Conservation (phyloP, 768 basidiomycete species). For the Stropharia rugosoannulata region DNA sequence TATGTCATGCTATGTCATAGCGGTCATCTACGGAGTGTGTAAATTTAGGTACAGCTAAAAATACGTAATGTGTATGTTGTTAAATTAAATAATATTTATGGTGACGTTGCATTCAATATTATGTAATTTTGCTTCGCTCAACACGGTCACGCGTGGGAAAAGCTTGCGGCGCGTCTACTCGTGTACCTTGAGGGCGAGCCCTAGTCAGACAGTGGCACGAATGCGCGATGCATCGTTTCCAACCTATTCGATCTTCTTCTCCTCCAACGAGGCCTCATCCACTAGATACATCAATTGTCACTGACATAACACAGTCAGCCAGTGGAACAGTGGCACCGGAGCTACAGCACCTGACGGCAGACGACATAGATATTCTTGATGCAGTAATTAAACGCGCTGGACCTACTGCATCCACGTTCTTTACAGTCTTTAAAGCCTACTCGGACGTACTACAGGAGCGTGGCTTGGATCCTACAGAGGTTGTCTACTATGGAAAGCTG, state of each 20-base stretch:
- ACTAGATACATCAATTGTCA: conserved; percentile 12
- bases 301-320: conserved; percentile 31
- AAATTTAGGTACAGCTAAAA: background rate
- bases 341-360: conserved; percentile 45
- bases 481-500: conserved; percentile 78
- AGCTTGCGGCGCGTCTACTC: conserved; percentile 11
- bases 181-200: too few species aligned
- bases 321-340: conserved; percentile 46
- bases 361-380: conserved; percentile 73
- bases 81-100: background rate
- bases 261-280: conserved; percentile 33
- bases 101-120: background rate
- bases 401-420: conserved; percentile 68
- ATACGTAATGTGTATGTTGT: conserved; percentile 2
- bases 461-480: conserved; percentile 78
- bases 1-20: background rate
- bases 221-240: conserved; percentile 41
- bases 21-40: background rate
- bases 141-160: conserved; percentile 24
- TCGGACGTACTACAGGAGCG: conserved; percentile 74
- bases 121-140: background rate
- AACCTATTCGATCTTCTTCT: conserved; percentile 47
- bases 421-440: conserved; percentile 84
- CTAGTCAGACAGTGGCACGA: background rate
- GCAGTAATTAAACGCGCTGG: conserved; percentile 71